Conservation (phyloP, 2,329 filamentous ascomycete species). For the Paecilomyces variotii region DNA sequence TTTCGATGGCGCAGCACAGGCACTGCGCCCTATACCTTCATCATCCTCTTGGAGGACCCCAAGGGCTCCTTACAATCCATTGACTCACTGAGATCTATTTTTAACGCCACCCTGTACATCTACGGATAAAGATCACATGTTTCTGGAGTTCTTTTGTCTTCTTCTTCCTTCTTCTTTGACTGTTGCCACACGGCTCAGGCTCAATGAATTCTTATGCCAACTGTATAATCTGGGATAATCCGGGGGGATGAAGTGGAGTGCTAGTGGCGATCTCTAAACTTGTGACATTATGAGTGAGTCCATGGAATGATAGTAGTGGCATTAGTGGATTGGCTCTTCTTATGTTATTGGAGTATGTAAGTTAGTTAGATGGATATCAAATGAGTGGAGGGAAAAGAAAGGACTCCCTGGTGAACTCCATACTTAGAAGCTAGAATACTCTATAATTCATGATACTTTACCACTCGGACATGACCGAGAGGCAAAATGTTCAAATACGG, state of each 20-base stretch:
- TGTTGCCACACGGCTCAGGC: neutral
- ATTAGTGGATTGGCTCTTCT: too few species aligned
- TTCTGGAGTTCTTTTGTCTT: neutral
- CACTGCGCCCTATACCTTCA: too few species aligned
- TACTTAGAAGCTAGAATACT: too few species aligned
- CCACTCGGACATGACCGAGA: neutral
- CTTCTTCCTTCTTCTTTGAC: neutral
- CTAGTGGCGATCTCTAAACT: neutral
- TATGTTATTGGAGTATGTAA: too few species aligned
- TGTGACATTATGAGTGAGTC: neutral
- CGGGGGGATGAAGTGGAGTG: neutral
- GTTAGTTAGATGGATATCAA: too few species aligned
- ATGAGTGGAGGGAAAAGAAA: too few species aligned
- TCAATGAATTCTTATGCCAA: neutral
- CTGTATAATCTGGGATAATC: neutral
- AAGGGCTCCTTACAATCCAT: neutral
- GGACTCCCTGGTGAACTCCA: too few species aligned
- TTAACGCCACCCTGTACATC: neutral
- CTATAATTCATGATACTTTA: neutral
- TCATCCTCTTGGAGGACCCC: too few species aligned
- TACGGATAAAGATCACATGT: neutral
- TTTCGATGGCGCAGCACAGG: too few species aligned
- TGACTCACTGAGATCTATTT: neutral
- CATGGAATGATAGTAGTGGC: neutral
- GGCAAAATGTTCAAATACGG: neutral